Evolutionary conservation across 345 rosid species (phyloP), one percentile per base, ranked within the genome.

Genomic region (Brassica cretica): DNA sequence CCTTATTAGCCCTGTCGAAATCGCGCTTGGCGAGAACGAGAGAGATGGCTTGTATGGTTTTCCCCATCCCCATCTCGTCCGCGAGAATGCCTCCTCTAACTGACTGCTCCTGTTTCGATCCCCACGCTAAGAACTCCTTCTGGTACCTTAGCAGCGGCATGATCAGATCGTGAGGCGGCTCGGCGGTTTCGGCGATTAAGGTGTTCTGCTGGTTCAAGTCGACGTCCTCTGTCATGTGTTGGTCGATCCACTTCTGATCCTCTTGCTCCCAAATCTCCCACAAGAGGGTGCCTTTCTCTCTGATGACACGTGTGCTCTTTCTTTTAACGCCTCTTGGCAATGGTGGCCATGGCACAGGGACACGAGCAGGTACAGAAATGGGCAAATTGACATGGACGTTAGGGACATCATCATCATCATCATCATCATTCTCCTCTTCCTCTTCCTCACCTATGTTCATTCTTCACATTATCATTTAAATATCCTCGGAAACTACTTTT

Each of bases 11-110:
- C 55, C 18, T 77, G 21, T 59, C 55, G 37, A 71, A 74, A 62
- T 84, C 90, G n/a, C 98, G 84, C 76, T 84, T 87, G 46, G 94
- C 89, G 76, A 95, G 96, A 71, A 91, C 98, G 41, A 95, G 96
- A 3, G 99, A 88, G 77, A 95, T 95, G 12, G 99, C 97, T 81
- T 95, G 99, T 78, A 91, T 77, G 39, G 99, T 93, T 88, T 95
- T 95, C 37, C 99, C 99, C 99, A 95, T 95, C 68, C 99, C 99
- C 99, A 95, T 95, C 84, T 95, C 99, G 84, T 95, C 99, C 5
- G 99, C 99, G 8, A 95, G 97, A 77, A 95, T 90, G 61, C 99
- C 99, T 27, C 98, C 99, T 69, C 73, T 82, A 63, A 84, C 79
- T 12, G 97, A 84, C 1, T 86, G 87, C 86, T 95, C 99, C 84